Evolutionary conservation across 768 basidiomycete genomes (phyloP).

Genomic region (Rickenella mellea): DNA sequence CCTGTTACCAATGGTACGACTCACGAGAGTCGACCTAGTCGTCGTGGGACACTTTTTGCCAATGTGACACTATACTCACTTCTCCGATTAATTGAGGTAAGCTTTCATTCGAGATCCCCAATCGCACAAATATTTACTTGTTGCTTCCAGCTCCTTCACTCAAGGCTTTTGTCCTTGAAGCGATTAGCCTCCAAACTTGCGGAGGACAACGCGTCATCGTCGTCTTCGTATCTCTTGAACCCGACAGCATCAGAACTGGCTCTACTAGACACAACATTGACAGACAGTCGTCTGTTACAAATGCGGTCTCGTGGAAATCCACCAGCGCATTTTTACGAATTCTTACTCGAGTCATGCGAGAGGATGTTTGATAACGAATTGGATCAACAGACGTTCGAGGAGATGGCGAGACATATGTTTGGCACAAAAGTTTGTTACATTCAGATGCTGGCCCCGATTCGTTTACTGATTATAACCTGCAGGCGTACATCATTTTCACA

Average conservation of each 20-base stretch:
- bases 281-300: slow-evolving; percentile 11
- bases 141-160: slow-evolving; percentile 60
- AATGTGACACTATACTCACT: slow-evolving; percentile 86
- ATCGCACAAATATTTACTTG: background rate
- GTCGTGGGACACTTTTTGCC: slow-evolving; percentile 68
- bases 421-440: slow-evolving; percentile 52
- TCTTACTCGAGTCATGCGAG: slow-evolving; percentile 82
- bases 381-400: slow-evolving; percentile 82
- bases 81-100: slow-evolving; percentile 78
- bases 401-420: slow-evolving; percentile 81
- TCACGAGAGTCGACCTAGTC: slow-evolving; percentile 21
- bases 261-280: slow-evolving; percentile 10
- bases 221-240: slow-evolving; percentile 17
- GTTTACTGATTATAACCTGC: slow-evolving; percentile 23
- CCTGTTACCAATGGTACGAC: slow-evolving; percentile 5
- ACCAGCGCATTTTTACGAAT: slow-evolving; percentile 67
- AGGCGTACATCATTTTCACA: slow-evolving; percentile 86
- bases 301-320: slow-evolving; percentile 23
- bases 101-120: slow-evolving; percentile 13
- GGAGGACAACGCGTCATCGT: slow-evolving; percentile 19
- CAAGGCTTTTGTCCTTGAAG: slow-evolving; percentile 75
- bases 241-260: slow-evolving; percentile 30
- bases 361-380: slow-evolving; percentile 87
- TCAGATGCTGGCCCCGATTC: background rate
- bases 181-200: slow-evolving; percentile 43